Evolutionary conservation across 1,284 basidiomycete genomes (phyloP), one percentile per base, ranked within the genome.

Genomic region (Moesziomyces sp.): DNA sequence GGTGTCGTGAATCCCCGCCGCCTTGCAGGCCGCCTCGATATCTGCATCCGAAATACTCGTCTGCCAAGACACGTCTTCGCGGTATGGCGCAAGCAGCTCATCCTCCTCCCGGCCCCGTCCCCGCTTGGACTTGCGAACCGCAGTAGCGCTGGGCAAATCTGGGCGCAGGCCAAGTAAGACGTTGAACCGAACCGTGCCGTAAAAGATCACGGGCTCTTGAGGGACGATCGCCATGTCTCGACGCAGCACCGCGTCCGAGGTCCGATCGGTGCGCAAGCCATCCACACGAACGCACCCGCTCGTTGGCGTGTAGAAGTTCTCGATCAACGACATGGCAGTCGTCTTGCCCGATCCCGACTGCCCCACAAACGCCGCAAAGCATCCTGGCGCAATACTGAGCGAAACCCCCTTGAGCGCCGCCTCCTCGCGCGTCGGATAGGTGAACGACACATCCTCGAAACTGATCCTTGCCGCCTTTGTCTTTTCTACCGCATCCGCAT

Each of bases 241-340:
- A 18, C 79, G 68, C 5, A 77, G 28, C 48, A 84, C 70, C 19
- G 63, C 47, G 38, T 83, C 80, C 1, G 94, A 89, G 83, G 96
- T 93, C 30, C 93, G 90, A 35, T 98, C 90, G 0, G 96, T 98
- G 91, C 93, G 92, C 86, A 91, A 87, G 28, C 90, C 92, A 76
- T 97, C 94, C 43, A 85, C 78, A 3, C 97, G 87, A 52, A 95
- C 87, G 19, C 86, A 53, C 74, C 93, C 93, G 26, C 87, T 87
- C 34, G 91, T 84, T 4, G 93, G 90, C 78, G 95, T 84, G 76
- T 87, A 87, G 59, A 86, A 86, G 14, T 86, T 82, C 35, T 83
- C 80, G 21, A 86, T 74, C n/a, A 86, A 60, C 9, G 84, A 81
- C 46, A 86, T 79, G 46, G 80, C 72, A 3, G 81, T 80, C 16